A percentile compares a stretch with the other conserved stretches of the same genome.
Conservation (phyloP, 1,284 basidiomycete species). For the Sporisorium sorghi region DNA sequence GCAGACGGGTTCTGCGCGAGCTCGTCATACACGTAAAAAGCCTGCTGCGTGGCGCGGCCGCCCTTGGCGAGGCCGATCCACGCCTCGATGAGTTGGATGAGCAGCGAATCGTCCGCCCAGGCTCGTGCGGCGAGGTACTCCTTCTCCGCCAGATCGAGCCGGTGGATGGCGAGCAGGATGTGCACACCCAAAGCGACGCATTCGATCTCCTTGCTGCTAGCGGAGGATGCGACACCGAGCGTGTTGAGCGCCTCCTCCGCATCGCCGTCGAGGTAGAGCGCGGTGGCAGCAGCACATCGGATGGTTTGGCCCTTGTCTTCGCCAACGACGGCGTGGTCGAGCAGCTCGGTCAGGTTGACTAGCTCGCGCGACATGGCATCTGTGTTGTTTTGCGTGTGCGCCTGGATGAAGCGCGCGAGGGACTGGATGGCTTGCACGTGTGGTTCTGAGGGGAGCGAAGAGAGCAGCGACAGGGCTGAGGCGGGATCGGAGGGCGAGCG, state of each 20-base stretch:
- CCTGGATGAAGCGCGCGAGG: conserved; percentile 58
- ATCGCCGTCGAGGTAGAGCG: conserved; percentile 59
- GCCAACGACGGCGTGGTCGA: conserved; percentile 63
- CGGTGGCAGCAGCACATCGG: conserved; percentile 58
- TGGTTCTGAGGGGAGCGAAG: conserved; percentile 30
- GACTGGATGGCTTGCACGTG: conserved; percentile 54
- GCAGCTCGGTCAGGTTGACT: conserved; percentile 58
- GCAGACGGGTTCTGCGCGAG: conserved; percentile 60
- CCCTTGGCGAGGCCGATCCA: conserved; percentile 65
- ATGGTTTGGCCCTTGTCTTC: conserved; percentile 46
- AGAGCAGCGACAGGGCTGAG: conserved; percentile 54
- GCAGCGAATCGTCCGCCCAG: conserved; percentile 66
- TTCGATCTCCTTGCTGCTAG: conserved; percentile 57
- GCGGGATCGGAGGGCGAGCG: conserved; percentile 46
- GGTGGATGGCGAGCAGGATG: conserved; percentile 65
- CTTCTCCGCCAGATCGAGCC: conserved; percentile 64
- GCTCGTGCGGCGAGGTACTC: conserved; percentile 62
- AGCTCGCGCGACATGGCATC: conserved; percentile 46
- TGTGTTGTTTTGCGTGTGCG: conserved; percentile 29
- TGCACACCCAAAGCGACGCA: conserved; percentile 66
- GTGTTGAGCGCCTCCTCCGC: conserved; percentile 61
- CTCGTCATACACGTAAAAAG: conserved; percentile 69
- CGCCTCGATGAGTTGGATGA: conserved; percentile 68
- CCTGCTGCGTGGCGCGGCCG: conserved; percentile 65
- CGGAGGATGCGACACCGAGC: conserved; percentile 45